These are phyloP conservation scores for Phytophthora sp. DNA, from an alignment of 352 stramenopile genomes.

Conservation along the genomic window DNA sequence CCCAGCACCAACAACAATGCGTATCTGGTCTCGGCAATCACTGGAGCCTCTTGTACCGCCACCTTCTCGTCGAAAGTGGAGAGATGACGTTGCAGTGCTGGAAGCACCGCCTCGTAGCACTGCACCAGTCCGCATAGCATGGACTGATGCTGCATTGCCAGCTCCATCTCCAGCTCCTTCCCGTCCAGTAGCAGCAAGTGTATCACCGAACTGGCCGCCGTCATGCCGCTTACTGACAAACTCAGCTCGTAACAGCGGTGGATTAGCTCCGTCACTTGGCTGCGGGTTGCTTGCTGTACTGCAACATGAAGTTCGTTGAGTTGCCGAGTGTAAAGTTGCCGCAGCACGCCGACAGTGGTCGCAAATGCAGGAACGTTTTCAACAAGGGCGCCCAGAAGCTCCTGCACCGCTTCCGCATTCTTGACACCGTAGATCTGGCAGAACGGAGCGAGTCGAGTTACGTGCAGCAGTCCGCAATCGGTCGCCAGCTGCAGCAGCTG, in stretches of 20 bases:
- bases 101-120: constrained; percentile 68
- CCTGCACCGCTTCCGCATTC: constrained; percentile 35
- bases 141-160: constrained; percentile 34
- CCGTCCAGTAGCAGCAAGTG: constrained; percentile 43
- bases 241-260: constrained; percentile 51
- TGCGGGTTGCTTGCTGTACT: constrained; percentile 33
- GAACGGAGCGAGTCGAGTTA: constrained; percentile 62
- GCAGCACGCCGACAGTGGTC: constrained; percentile 23
- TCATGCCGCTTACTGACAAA: constrained; percentile 44
- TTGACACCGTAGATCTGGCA: constrained; percentile 61
- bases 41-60: constrained; percentile 29
- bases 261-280: constrained; percentile 51
- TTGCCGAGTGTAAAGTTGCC: constrained; percentile 53
- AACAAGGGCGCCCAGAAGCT: constrained; percentile 37
- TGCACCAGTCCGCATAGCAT: constrained; percentile 56
- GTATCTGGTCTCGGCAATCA: constrained; percentile 57
- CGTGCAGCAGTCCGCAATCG: constrained; percentile 42
- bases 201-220: constrained; percentile 18
- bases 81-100: constrained; percentile 51
- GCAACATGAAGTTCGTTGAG: constrained; percentile 41
- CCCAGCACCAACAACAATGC: constrained; percentile 46
- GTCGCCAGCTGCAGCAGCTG: constrained; percentile 32
- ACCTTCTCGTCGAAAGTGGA: constrained; percentile 48
- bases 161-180: constrained; percentile 37
- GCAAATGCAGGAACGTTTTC: constrained; percentile 28